These are phyloP conservation scores for Hypoxylon sp. DNA, from an alignment of 2,329 filamentous ascomycete genomes.

Conservation along the genomic window DNA sequence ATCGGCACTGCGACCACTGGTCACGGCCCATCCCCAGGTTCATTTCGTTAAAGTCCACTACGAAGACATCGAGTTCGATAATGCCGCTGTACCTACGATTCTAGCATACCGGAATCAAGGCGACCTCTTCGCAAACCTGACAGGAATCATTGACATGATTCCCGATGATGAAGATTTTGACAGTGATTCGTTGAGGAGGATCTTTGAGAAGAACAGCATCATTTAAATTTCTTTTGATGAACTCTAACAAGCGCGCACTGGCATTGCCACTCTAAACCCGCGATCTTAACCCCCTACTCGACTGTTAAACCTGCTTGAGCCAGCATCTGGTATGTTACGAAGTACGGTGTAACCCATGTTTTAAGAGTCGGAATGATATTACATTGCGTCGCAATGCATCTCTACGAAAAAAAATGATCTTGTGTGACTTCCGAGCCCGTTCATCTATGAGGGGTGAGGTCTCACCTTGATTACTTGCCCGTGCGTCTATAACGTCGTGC, in stretches of 20 bases:
- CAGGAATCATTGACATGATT: slow-evolving; percentile 88
- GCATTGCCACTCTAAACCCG: slow-evolving; percentile 13
- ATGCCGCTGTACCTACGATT: slow-evolving; percentile 87
- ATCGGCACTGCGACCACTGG: slow-evolving; percentile 81
- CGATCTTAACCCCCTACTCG: slow-evolving; percentile 2
- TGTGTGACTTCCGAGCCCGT: not conserved
- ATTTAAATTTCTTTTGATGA: slow-evolving; percentile 57
- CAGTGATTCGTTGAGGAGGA: slow-evolving; percentile 65
- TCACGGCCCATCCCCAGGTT: slow-evolving; percentile 77
- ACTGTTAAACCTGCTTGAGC: slow-evolving; percentile 1
- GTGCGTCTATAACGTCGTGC: not conserved
- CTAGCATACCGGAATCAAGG: slow-evolving; percentile 89
- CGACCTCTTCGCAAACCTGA: slow-evolving; percentile 90
- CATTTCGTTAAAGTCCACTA: slow-evolving; percentile 94
- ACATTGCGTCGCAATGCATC: not conserved
- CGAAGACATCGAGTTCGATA: slow-evolving; percentile 94
- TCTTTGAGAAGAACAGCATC: slow-evolving; percentile 69
- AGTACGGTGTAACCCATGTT: not conserved
- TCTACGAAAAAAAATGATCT: not conserved
- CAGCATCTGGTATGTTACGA: not conserved
- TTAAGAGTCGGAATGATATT: not conserved
- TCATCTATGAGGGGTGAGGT: slow-evolving; percentile 1
- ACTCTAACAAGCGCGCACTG: slow-evolving; percentile 11
- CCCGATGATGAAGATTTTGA: slow-evolving; percentile 76
- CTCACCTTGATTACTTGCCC: not conserved